Evolutionary conservation across 108 stramenopile species (phyloP).

Genomic region (Cyclotella kingstonii): DNA sequence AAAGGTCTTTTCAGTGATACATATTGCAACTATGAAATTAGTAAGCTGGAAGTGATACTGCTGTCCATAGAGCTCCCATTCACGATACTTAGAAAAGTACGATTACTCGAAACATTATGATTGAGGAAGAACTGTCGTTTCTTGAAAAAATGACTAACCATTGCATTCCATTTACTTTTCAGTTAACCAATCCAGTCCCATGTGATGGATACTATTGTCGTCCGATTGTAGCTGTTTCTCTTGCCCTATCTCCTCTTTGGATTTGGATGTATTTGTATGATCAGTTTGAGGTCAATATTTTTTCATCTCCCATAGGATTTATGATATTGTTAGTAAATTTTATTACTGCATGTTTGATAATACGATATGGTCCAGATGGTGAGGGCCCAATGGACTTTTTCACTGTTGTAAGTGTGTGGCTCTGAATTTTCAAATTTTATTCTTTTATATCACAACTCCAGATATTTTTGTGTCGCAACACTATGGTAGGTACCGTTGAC

Average conservation of each 20-base stretch:
- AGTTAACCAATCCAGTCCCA: slow-evolving; percentile 69
- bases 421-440: not conserved
- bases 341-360: slow-evolving; percentile 37
- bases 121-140: not conserved
- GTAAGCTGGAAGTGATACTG: slow-evolving; percentile 49
- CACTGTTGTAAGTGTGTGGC: slow-evolving; percentile 38
- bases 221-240: slow-evolving; percentile 68
- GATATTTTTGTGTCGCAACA: not conserved
- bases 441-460: not conserved
- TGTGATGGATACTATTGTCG: slow-evolving; percentile 89
- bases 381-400: slow-evolving; percentile 71
- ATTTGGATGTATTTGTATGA: slow-evolving; percentile 62
- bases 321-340: slow-evolving; percentile 24
- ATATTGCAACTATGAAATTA: slow-evolving; percentile 55
- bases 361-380: slow-evolving; percentile 75
- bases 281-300: slow-evolving; percentile 57
- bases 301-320: slow-evolving; percentile 39
- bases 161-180: not conserved
- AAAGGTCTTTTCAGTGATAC: slow-evolving; percentile 64
- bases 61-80: slow-evolving; percentile 76
- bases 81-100: slow-evolving; percentile 67
- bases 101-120: not conserved
- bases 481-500: slow-evolving; percentile 62
- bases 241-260: slow-evolving; percentile 75
- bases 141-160: not conserved